These are phyloP conservation scores for Annulohypoxylon moriforme DNA, from an alignment of 495 filamentous ascomycete species.

Conservation along the genomic window DNA sequence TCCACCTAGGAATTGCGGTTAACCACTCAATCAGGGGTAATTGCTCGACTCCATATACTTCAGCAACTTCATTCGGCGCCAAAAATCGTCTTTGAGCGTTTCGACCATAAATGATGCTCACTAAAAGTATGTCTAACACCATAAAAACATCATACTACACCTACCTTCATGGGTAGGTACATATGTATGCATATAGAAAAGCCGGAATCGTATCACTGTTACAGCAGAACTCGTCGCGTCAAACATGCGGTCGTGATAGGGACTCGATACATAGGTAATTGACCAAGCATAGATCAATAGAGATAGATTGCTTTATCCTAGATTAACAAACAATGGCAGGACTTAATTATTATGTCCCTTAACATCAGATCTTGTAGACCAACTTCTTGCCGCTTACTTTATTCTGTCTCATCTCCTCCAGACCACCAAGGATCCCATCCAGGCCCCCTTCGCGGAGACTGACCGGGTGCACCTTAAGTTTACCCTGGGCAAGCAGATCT, in stretches of 20 bases:
- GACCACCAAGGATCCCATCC: conserved; percentile 62
- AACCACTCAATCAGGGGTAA: too few species aligned
- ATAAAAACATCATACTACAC: too few species aligned
- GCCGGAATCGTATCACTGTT: too few species aligned
- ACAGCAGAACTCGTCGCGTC: too few species aligned
- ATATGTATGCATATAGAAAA: too few species aligned
- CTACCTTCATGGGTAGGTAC: too few species aligned
- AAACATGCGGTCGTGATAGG: too few species aligned
- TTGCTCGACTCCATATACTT: not conserved
- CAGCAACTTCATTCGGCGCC: not conserved
- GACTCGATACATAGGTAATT: too few species aligned
- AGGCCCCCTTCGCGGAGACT: conserved; percentile 62
- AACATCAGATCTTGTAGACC: conserved; percentile 53
- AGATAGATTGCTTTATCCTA: not conserved
- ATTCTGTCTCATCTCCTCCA: conserved; percentile 62
- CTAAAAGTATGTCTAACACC: too few species aligned
- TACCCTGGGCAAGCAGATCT: conserved; percentile 59
- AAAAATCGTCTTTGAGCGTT: not conserved
- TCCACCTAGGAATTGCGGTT: too few species aligned
- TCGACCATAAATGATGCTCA: too few species aligned
- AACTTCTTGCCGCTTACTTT: conserved; percentile 71
- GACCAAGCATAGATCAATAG: too few species aligned
- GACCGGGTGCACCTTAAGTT: conserved; percentile 63
- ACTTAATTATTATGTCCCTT: not conserved
- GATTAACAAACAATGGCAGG: not conserved